Percentiles rank a stretch among this genome's conserved stretches.
Evolutionary conservation across 257 asterid species (phyloP).

Genomic region (Knoxia roxburghii): DNA sequence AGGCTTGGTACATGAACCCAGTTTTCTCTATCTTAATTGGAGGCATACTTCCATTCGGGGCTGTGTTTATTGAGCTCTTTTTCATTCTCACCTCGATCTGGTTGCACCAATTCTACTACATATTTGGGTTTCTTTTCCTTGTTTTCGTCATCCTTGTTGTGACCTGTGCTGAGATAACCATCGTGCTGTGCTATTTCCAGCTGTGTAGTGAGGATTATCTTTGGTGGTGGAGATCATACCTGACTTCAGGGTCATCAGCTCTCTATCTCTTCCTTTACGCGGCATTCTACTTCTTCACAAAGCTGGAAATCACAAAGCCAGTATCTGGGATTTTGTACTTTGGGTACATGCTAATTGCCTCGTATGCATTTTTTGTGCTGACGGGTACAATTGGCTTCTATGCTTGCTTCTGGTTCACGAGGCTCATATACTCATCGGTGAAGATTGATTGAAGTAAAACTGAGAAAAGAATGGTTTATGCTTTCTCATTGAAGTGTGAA

Average conservation of each 20-base stretch:
- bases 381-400: conserved; percentile 87
- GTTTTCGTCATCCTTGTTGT: conserved; percentile 70
- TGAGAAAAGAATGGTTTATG: conserved; percentile 1
- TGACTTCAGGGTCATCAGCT: conserved; percentile 80
- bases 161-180: conserved; percentile 84
- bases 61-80: conserved; percentile 80
- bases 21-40: conserved; percentile 72
- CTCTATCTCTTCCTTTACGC: conserved; percentile 77
- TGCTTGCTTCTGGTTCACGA: conserved; percentile 86
- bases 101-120: conserved; percentile 88
- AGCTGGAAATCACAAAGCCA: conserved; percentile 76
- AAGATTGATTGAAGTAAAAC: conserved; percentile 55
- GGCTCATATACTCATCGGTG: conserved; percentile 87
- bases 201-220: conserved; percentile 89
- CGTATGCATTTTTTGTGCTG: conserved; percentile 76
- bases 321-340: conserved; percentile 75
- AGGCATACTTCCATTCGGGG: conserved; percentile 94
- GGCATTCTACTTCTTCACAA: conserved; percentile 81
- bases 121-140: conserved; percentile 78
- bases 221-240: conserved; percentile 97
- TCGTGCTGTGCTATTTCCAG: conserved; percentile 91
- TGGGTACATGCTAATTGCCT: conserved; percentile 86
- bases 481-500: conserved; percentile 9
- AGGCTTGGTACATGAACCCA: conserved; percentile 88
- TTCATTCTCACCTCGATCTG: conserved; percentile 91